Evolutionary conservation across 2,329 filamentous ascomycete genomes (phyloP), one percentile per base, ranked within the genome.

Genomic region (Metarhizium sp.): DNA sequence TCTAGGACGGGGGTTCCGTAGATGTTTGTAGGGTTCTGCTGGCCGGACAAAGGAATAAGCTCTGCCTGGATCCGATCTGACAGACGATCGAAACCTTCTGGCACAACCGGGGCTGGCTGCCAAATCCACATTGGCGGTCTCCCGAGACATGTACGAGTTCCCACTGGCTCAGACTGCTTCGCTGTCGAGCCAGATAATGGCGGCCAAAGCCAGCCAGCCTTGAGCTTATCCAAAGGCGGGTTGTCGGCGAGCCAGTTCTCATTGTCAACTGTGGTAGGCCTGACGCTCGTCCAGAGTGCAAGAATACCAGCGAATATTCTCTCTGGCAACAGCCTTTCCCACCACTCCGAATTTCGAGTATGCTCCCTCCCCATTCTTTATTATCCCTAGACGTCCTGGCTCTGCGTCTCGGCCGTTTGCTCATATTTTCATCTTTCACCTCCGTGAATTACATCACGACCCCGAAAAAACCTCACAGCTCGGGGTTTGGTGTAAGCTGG

Each of bases 91-190:
- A 53, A 59, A 57, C 53, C 59, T 59, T 58, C 52, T 30, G 32
- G 48, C 55, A 40, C 50, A 46, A 34, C 51, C 54, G 55, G 47
- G 48, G 52, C 55, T 54, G 48, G 50, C 50, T 46, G 43, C 51
- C 50, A 56, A 62, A 50, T 40, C 50, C 56, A 58, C 56, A 54
- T 48, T 57, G 57, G 60, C 55, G 57, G 53, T 60, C 46, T 61
- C 59, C 59, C 60, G 60, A 66, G 63, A 64, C 60, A 66, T 66
- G 62, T 57, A 61, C 57, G 57, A 54, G 53, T 59, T 59, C 57
- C 55, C 53, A 58, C 55, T 60, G 57, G 57, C 43, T 47, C 43
- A 49, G 4, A 55, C 47, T 51, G 52, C 54, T 18, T 50, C 38
- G 51, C 50, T 55, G 53, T 34, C 50, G 52, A 55, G 55, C 53